Percentiles rank a stretch among this genome's conserved stretches.
Conservation (phyloP, 2,329 filamentous ascomycete genomes). For the Pseudogymnoascus sp. region DNA sequence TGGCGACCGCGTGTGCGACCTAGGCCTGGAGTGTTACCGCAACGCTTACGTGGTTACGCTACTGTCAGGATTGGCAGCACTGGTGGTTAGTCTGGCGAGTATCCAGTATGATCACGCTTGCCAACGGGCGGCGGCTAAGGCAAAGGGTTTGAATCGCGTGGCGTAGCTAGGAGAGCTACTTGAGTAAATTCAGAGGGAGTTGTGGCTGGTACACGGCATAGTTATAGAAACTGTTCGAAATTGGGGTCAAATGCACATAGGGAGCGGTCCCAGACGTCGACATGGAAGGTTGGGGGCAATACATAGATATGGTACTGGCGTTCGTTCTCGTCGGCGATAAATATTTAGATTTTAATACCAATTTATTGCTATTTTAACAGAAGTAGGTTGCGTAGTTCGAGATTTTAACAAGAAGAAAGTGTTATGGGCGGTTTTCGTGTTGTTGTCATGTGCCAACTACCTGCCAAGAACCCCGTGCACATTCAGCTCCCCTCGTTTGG, state of each 20-base stretch:
- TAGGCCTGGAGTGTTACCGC: conserved; percentile 74
- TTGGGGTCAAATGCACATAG: background rate
- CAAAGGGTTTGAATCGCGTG: background rate
- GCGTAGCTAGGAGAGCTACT: background rate
- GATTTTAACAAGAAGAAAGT: background rate
- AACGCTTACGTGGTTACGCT: conserved; percentile 75
- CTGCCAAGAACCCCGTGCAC: background rate
- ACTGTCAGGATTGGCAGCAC: conserved; percentile 58
- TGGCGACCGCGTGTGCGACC: conserved; percentile 65
- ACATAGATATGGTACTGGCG: background rate
- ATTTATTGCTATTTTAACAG: background rate
- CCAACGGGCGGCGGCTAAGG: background rate
- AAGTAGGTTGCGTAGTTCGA: background rate
- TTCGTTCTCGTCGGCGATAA: background rate
- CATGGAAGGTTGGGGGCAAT: background rate
- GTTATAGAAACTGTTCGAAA: background rate
- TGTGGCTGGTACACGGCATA: background rate
- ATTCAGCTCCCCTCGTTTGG: background rate
- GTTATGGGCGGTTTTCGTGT: background rate
- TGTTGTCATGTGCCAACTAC: background rate
- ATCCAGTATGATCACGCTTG: conserved; percentile 33
- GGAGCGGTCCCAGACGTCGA: too few relatives aligned
- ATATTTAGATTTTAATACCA: background rate
- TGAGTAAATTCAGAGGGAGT: background rate
- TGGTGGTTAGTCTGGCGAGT: conserved; percentile 61